Conservation (phyloP, 2,329 filamentous ascomycete species). For the Berkeleyomyces basicola region DNA sequence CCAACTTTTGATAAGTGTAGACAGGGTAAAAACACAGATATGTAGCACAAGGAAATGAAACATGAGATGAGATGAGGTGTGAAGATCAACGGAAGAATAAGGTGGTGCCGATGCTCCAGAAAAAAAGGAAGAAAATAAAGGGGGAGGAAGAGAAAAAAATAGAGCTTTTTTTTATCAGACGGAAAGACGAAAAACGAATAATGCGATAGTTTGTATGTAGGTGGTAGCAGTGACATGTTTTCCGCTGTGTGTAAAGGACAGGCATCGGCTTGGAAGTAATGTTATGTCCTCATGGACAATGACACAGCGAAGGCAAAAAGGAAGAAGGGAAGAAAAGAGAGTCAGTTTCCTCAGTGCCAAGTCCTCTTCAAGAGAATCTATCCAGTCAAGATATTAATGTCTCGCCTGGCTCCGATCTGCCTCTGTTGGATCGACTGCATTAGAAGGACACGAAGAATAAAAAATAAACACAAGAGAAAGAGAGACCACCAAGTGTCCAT, state of each 20-base stretch:
- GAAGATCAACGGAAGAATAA: too few species aligned
- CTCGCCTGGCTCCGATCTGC: not conserved
- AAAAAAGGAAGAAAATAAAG: not conserved
- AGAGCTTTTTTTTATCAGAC: conserved; percentile 3
- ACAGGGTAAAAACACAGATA: conserved; percentile 4
- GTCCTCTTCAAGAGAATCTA: not conserved
- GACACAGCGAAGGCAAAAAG: conserved; percentile 8
- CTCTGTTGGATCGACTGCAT: not conserved
- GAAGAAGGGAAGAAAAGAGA: conserved; percentile 9
- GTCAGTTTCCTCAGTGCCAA: not conserved
- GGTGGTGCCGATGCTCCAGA: not conserved
- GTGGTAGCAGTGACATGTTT: not conserved
- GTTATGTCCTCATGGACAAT: conserved; percentile 3
- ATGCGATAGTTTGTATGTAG: conserved; percentile 14
- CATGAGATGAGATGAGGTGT: too few species aligned
- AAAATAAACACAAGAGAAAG: conserved; percentile 15
- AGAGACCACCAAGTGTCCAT: conserved; percentile 19
- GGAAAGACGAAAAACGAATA: conserved; percentile 6
- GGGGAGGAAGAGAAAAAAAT: conserved; percentile 14
- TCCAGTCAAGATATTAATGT: not conserved
- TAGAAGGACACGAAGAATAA: conserved; percentile 4
- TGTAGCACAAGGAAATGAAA: not conserved
- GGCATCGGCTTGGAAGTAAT: not conserved
- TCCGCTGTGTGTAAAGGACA: conserved; percentile 11
- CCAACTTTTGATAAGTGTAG: too few species aligned